phyloP scores from a whole-genome alignment of 257 asterid species.

The Lycium barbarum region DNA sequence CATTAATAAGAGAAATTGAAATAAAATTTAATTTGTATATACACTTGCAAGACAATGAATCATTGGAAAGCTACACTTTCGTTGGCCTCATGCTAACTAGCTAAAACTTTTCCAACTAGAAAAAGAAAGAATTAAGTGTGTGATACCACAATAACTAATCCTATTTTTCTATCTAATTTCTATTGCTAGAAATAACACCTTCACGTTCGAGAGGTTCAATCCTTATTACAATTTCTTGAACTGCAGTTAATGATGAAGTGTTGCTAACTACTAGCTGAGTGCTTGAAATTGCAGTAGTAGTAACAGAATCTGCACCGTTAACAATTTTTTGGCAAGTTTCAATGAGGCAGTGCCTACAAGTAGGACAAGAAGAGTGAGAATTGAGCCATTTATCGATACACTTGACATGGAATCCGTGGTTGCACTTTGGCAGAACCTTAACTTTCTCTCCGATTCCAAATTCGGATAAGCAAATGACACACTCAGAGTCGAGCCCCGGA shows the following conservation, averaged over 20 bases:
- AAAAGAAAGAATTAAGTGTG: neutral
- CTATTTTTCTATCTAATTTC: neutral
- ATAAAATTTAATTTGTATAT: neutral
- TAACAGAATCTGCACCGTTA: neutral
- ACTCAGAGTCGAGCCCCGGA: neutral
- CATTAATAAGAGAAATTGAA: neutral
- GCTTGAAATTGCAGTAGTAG: neutral
- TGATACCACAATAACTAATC: neutral
- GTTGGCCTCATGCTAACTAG: neutral
- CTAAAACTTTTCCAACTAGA: neutral
- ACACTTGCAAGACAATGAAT: slow-evolving; percentile 1
- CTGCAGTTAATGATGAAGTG: neutral
- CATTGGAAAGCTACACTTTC: neutral
- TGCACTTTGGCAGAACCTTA: neutral
- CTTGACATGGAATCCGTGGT: neutral
- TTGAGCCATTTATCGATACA: slow-evolving; percentile 21
- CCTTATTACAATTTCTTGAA: neutral
- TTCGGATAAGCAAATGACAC: slow-evolving; percentile 10
- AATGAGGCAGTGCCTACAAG: neutral
- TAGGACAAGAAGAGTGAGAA: slow-evolving; percentile 24
- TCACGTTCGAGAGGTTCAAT: slow-evolving; percentile 3
- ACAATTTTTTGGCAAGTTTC: neutral
- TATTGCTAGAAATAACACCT: neutral
- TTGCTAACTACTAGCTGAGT: neutral
- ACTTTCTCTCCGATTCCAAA: neutral